Conservation (phyloP, 495 filamentous ascomycete species). For the Echria macrotheca region DNA sequence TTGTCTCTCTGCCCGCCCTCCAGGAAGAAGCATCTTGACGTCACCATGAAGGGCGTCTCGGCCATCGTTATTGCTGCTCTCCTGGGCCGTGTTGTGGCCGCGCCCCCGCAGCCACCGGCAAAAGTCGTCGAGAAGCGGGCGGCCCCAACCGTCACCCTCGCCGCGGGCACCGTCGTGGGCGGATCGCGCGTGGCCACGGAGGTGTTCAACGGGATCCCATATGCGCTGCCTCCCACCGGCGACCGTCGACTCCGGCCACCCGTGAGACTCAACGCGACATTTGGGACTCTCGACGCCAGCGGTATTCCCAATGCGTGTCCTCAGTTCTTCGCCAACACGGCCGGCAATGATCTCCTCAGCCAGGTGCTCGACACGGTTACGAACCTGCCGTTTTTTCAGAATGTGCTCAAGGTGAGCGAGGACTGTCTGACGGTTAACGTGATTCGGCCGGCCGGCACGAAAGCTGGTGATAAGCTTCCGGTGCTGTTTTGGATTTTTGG, state of each 20-base stretch:
- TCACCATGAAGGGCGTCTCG: constrained; percentile 27
- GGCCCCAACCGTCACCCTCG: constrained; percentile 41
- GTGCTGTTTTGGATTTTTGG: constrained; percentile 74
- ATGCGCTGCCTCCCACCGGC: constrained; percentile 40
- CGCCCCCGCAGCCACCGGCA: constrained; percentile 28
- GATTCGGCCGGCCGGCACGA: constrained; percentile 55
- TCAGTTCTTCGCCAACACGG: constrained; percentile 47
- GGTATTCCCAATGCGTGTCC: constrained; percentile 48
- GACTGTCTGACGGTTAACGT: constrained; percentile 67
- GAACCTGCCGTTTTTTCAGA: constrained; percentile 55
- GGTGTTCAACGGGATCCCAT: constrained; percentile 46
- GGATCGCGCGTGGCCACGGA: constrained; percentile 25
- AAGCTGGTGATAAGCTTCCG: constrained; percentile 50
- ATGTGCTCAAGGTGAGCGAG: constrained; percentile 45
- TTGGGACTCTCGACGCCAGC: constrained; percentile 49
- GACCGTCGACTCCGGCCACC: constrained; percentile 39
- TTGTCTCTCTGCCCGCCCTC: not conserved
- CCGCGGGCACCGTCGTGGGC: constrained; percentile 50
- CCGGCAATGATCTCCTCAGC: constrained; percentile 32
- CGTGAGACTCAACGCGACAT: constrained; percentile 32
- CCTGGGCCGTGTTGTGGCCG: constrained; percentile 22
- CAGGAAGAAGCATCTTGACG: not conserved
- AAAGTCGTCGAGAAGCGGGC: constrained; percentile 32
- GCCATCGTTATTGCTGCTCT: constrained; percentile 18
- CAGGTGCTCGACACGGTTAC: constrained; percentile 49